phyloP scores from a whole-genome alignment of 2,329 filamentous ascomycete species.

The Xylaria digitata region DNA sequence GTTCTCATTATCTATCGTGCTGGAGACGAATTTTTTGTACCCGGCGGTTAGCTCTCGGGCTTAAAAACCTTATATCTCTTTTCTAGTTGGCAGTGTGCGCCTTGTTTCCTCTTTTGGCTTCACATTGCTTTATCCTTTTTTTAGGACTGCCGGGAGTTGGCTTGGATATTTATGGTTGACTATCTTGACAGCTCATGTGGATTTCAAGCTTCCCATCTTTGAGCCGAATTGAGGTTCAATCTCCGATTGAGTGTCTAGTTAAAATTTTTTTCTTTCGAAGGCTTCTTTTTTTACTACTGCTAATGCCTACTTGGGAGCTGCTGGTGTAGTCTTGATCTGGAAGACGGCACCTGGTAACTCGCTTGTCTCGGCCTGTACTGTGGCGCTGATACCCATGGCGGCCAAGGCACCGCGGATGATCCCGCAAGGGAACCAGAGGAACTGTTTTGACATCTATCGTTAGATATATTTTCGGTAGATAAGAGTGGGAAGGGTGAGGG shows the following conservation, averaged over 20 bases:
- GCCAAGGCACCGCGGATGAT: constrained; percentile 91
- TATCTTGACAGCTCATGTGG: neutral
- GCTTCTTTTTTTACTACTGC: neutral
- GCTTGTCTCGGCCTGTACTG: constrained; percentile 88
- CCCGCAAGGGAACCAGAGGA: constrained; percentile 94
- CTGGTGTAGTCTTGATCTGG: constrained; percentile 87
- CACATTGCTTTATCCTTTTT: neutral
- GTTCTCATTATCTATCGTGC: neutral
- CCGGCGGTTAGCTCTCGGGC: neutral
- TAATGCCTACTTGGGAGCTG: constrained; percentile 43
- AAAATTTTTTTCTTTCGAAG: neutral
- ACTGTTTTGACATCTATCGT: constrained; percentile 61
- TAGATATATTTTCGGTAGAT: neutral
- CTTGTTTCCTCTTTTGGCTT: neutral
- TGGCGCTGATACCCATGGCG: constrained; percentile 90
- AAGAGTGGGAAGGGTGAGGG: constrained; percentile 7
- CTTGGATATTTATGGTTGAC: too few species aligned
- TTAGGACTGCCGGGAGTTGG: neutral
- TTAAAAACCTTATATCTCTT: neutral
- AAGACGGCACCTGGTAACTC: constrained; percentile 92
- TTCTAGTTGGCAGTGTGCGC: neutral
- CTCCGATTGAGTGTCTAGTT: neutral
- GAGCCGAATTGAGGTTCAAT: neutral
- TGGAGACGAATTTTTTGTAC: neutral
- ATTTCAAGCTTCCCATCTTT: neutral